These are phyloP conservation scores for Eragrostis nindensis DNA, from an alignment of 176 grass and related monocot species.

Conservation along the genomic window DNA sequence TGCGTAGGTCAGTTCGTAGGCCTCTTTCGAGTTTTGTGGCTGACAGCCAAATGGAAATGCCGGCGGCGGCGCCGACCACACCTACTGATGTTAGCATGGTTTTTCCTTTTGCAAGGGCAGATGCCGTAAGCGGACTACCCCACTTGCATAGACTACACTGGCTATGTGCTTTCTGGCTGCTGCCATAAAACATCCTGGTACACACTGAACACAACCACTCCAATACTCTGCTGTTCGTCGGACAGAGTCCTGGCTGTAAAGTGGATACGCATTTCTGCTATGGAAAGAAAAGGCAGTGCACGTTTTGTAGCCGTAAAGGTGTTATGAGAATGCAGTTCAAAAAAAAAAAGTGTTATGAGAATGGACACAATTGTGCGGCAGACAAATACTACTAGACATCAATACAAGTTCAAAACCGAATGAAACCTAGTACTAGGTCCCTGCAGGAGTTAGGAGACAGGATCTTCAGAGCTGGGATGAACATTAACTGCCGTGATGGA, in stretches of 20 bases:
- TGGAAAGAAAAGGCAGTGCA: background rate
- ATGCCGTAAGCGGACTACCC: background rate
- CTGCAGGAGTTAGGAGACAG: background rate
- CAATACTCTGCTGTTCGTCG: background rate
- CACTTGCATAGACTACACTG: background rate
- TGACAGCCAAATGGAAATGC: constrained; percentile 6
- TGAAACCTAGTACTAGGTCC: too few relatives aligned
- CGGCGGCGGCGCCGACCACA: constrained; percentile 29
- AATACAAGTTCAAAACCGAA: too few relatives aligned
- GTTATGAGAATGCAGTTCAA: background rate
- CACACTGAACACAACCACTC: background rate
- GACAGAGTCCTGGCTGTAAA: background rate
- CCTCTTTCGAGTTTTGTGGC: background rate
- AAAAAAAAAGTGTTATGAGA: background rate
- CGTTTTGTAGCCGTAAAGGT: background rate
- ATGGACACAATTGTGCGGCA: background rate
- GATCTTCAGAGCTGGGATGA: background rate
- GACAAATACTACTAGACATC: too few relatives aligned
- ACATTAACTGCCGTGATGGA: background rate
- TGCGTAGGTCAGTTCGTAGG: background rate
- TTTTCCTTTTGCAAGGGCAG: background rate
- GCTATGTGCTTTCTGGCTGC: too few relatives aligned
- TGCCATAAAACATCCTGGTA: too few relatives aligned
- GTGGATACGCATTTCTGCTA: background rate
- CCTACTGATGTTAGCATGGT: background rate